Base-by-base conservation (phyloP, 2,329 filamentous ascomycete species). In the Aspergillus novofumigatus region DNA sequence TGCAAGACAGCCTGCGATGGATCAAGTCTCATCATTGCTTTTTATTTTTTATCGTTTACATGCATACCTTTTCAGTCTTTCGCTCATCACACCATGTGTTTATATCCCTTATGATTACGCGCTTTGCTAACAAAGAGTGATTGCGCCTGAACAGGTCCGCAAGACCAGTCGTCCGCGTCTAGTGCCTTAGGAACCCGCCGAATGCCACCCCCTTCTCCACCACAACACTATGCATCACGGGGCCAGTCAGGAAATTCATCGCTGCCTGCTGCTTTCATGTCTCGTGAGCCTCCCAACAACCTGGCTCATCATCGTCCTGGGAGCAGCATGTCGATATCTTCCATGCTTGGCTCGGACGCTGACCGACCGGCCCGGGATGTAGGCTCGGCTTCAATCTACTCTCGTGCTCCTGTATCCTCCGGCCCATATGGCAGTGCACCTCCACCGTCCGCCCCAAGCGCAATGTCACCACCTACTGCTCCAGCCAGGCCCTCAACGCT, bases 261-360 rank as follows among this genome's bases (percentile, higher is more conserved):
- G 56, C 67, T 75, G 28, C 67, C 75, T 52, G 70, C 72, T 29
- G 72, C 75, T 55, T 69, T 73, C 52, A 74, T 72, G 26, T 75
- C 77, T 58, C 82, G 85, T 67, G 85, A 88, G 62, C 76, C 83
- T 50, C 79, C 83, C 51, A 75, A 77, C 20, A 76, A 75, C 23
- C 77, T 81, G 23, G 72, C 77, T 56, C 78, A 83, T 57, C 78
- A 83, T 69, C 80, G 86, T 58, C 81, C 83, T 11, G 82, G 81
- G 53, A 83, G 83, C 67, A 86, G 84, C 74, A 89, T 90, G 86
- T 88, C 87, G 49, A 89, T 90, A 72, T 88, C 86, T n/a, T 86
- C 86, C 48, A 83, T 90, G 73, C 81, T 90, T 58, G 87, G 86
- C 58, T 78, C 77, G 11, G 80, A 82, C 63, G 66, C 79, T 49